Evolutionary conservation across 176 grass and related monocot species (phyloP).

Genomic region (Eleusine coracana): DNA sequence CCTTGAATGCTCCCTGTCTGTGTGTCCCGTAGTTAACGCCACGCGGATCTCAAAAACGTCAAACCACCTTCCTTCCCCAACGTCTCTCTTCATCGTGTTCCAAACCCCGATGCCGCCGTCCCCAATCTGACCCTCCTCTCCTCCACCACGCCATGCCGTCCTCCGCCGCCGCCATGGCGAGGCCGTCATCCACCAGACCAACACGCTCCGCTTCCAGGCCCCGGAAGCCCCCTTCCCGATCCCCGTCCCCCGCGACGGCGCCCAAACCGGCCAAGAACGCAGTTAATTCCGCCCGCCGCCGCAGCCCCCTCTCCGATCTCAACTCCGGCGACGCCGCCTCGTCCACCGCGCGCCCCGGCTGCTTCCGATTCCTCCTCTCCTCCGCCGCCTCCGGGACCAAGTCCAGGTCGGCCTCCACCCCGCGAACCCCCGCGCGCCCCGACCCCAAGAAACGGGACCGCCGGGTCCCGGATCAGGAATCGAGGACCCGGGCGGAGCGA

Average conservation of each 20-base stretch:
- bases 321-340: conserved; percentile 48
- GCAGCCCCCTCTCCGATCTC: conserved; percentile 65
- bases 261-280: conserved; percentile 36
- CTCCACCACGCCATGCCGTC: conserved; percentile 7
- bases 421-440: conserved; percentile 29
- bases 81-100: conserved; percentile 18
- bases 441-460: not conserved
- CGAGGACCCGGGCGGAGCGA: not conserved
- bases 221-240: not conserved
- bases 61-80: conserved; percentile 35
- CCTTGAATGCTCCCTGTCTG: conserved; percentile 19
- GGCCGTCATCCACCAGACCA: conserved; percentile 13
- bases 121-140: not conserved
- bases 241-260: conserved; percentile 42
- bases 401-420: conserved; percentile 25
- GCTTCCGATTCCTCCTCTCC: conserved; percentile 66
- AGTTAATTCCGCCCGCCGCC: conserved; percentile 19
- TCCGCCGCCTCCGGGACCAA: conserved; percentile 38
- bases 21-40: not conserved
- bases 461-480: conserved; percentile 37
- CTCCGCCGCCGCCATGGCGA: conserved; percentile 13
- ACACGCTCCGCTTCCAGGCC: conserved; percentile 28
- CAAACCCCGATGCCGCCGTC: conserved; percentile 14
- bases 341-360: conserved; percentile 32
- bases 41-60: conserved; percentile 29